phyloP scores from a whole-genome alignment of 2,329 filamentous ascomycete genomes.

The Fusarium buharicum region DNA sequence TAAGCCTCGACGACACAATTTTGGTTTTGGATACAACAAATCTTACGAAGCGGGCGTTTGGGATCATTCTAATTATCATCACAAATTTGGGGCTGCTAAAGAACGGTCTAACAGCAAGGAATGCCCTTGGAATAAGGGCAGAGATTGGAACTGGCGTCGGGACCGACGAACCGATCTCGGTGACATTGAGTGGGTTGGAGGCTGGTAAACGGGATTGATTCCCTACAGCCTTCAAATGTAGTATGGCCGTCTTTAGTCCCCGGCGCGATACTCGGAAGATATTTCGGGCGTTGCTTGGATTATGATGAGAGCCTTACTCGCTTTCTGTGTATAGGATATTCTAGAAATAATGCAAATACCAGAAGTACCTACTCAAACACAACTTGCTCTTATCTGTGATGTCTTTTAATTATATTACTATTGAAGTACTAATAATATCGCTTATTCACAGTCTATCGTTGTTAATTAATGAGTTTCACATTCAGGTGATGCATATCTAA shows the following conservation, averaged over 20 bases:
- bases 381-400: neutral
- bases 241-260: constrained; percentile 55
- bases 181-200: constrained; percentile 94
- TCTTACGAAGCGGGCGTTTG: constrained; percentile 60
- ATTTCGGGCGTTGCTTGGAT: constrained; percentile 39
- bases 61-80: constrained; percentile 56
- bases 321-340: constrained; percentile 73
- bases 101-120: constrained; percentile 58
- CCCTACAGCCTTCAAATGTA: constrained; percentile 66
- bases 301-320: constrained; percentile 62
- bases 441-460: no score
- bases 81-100: constrained; percentile 49
- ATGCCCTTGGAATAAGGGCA: constrained; percentile 67
- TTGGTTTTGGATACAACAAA: constrained; percentile 61
- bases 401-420: no score
- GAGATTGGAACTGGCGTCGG: constrained; percentile 71
- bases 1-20: constrained; percentile 59
- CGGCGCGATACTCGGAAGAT: constrained; percentile 40
- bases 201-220: constrained; percentile 74
- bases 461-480: neutral
- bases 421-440: no score
- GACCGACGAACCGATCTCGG: constrained; percentile 74
- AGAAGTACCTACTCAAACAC: constrained; percentile 72
- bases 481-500: neutral
- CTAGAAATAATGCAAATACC: constrained; percentile 62